Base-by-base conservation (phyloP, 495 filamentous ascomycete genomes). In the Acidiella bohemica region DNA sequence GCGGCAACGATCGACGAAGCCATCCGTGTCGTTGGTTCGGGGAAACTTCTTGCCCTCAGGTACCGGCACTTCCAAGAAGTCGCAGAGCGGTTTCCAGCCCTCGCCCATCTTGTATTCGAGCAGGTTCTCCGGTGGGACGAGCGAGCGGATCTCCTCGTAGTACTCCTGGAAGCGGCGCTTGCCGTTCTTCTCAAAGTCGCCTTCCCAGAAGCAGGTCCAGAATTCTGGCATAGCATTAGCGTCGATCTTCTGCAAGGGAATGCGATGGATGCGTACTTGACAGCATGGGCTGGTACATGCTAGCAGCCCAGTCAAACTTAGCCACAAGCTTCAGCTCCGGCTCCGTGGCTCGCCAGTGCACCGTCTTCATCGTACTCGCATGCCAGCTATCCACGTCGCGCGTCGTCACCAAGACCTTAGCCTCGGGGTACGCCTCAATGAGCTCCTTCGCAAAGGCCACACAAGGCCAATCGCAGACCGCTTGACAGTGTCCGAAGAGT, bases 341-440 rank as follows among this genome's bases (percentile, higher is more conserved):
- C 34, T 58, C 55, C 17, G 53, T 58, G 5, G 49, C 55, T 1
- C 55, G 49, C 55, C 55, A 58, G 33, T 58, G 47, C 29, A 58
- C 55, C 12, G 55, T 58, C 49, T 55, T 55, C 53, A 53, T 53
- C 21, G 57, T 60, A 29, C 63, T 67, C 51, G 63, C 63, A 53
- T 73, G 67, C 71, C 71, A 75, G 24, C 66, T 63, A 53, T 75
- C 67, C 14, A 73, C 67, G 26, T 80, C 75, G 23, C 76, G 68
- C 24, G 65, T 71, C 17, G 71, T 73, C 45, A 81, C 55, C 30
- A 81, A 67, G 27, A 81, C 71, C 55, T 81, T 81, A 24, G 76
- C 76, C 31, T 81, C 76, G 11, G 76, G 76, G 47, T 81, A 81
- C 11, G 75, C 73, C 33, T 72, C 73, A 23, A 80, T 77, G 24